Base-by-base conservation (phyloP, 1,139 yeast genomes). In the Yamadazyma aaseri region DNA sequence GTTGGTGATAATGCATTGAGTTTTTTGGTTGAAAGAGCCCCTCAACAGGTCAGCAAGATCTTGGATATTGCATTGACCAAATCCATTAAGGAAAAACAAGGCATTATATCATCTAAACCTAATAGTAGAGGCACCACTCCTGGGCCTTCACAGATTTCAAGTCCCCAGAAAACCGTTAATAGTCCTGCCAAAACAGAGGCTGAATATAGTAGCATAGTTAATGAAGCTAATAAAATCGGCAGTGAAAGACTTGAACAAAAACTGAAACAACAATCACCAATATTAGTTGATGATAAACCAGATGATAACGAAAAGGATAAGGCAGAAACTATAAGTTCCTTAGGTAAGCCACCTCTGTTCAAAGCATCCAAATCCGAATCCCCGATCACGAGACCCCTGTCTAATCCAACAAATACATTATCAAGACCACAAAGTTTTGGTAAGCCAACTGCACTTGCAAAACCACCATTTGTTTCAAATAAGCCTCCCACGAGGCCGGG, bases 51-150 rank as follows among this genome's bases (percentile, higher is more conserved):
- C 37, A 86, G 92, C 38, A 80, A 81, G 53, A 82, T 89, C 40
- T 65, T 89, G 47, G 90, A 86, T 20, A 84, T 86, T 35, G 95
- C 95, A 0, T 76, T 86, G 50, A 82, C 86, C 44, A 86, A 86
- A 35, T 85, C 89, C 1, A 82, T 87, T 20, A 75, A 76, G 36
- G 86, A 83, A 43, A 64, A 60, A 33, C 71, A 68, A 41, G 65
- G 63, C 6, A 33, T 41, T 5, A 42, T 49, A 4, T 34, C 44
- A 3, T 48, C 56, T 51, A 8, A 49, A 45, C 28, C 51, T 51
- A 22, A 43, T 16, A 58, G 62, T 40, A 44, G 61, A 38, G 50
- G 56, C 23, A 43, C 55, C 4, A 61, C 66, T 1, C 66, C 68
- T 2, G 55, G 46, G 1, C 49, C 58, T 1, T 39, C 53, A 7